These are phyloP conservation scores for Plenodomus biglobosus DNA, from an alignment of 2,329 filamentous ascomycete genomes.

Conservation along the genomic window DNA sequence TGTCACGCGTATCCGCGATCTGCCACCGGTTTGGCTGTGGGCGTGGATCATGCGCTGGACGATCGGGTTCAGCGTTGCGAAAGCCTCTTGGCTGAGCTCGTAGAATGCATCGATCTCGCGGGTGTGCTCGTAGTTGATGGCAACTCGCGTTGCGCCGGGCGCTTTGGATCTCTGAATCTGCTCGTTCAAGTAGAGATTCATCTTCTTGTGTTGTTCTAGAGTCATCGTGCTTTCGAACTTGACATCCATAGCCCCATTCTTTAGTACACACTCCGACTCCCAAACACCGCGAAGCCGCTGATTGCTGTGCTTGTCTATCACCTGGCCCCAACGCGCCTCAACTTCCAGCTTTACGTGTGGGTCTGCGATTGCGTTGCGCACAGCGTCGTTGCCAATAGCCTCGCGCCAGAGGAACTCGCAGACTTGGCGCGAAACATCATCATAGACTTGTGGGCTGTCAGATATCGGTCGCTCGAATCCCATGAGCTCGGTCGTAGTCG, in stretches of 20 bases:
- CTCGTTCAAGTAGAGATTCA: constrained; percentile 83
- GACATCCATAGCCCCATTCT: constrained; percentile 22
- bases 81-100: constrained; percentile 55
- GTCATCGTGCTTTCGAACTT: constrained; percentile 87
- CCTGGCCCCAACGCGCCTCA: constrained; percentile 86
- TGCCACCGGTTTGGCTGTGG: constrained; percentile 11
- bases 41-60: constrained; percentile 59
- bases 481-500: constrained; percentile 15
- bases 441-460: constrained; percentile 65
- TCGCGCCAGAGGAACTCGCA: constrained; percentile 78
- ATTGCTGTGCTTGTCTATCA: constrained; percentile 71
- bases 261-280: constrained; percentile 57
- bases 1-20: constrained; percentile 57
- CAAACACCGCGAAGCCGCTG: constrained; percentile 67
- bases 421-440: constrained; percentile 73
- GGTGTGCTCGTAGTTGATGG: constrained; percentile 78
- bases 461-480: constrained; percentile 64
- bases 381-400: constrained; percentile 67
- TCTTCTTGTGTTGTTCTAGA: constrained; percentile 80
- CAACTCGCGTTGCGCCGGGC: constrained; percentile 52
- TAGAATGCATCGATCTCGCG: constrained; percentile 81
- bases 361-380: constrained; percentile 53
- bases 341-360: constrained; percentile 78
- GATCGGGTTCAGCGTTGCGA: constrained; percentile 48
- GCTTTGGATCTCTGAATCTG: constrained; percentile 59